A percentile compares a stretch with the other conserved stretches of the same genome.
Evolutionary conservation across 1,139 yeast genomes (phyloP).

Genomic region (Magnusiomyces starmeri): DNA sequence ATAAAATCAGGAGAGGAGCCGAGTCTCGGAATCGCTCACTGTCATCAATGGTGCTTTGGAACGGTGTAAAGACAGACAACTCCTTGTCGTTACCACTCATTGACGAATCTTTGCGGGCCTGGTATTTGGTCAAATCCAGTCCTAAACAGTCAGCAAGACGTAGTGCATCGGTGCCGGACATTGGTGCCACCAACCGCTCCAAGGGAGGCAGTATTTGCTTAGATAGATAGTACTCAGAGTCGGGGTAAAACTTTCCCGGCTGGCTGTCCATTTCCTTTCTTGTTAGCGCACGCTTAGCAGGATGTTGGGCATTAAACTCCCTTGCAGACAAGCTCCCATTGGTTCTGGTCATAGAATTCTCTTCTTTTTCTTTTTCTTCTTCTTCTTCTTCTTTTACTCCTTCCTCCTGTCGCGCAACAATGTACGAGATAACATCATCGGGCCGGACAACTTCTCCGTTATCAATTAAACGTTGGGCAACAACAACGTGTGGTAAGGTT

Average conservation of each 20-base stretch:
- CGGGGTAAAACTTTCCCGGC: slow-evolving; percentile 52
- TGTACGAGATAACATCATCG: slow-evolving; percentile 84
- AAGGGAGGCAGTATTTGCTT: slow-evolving; percentile 89
- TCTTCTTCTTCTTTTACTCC: slow-evolving; percentile 19
- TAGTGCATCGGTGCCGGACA: slow-evolving; percentile 80
- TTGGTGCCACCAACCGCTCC: slow-evolving; percentile 75
- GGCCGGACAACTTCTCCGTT: slow-evolving; percentile 82
- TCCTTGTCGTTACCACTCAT: slow-evolving; percentile 36
- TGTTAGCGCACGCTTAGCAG: slow-evolving; percentile 76
- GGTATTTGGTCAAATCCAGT: slow-evolving; percentile 61
- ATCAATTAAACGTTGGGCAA: slow-evolving; percentile 70
- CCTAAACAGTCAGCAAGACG: slow-evolving; percentile 74
- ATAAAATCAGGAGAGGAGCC: slow-evolving; percentile 47
- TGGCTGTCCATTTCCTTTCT: slow-evolving; percentile 60
- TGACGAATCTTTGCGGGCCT: slow-evolving; percentile 28
- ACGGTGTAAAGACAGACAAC: slow-evolving; percentile 52
- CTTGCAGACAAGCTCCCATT: not conserved
- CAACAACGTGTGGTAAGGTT: slow-evolving; percentile 88
- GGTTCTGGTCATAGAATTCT: no score
- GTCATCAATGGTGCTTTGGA: slow-evolving; percentile 78
- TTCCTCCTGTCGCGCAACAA: slow-evolving; percentile 38
- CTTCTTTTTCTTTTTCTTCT: not conserved
- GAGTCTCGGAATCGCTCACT: slow-evolving; percentile 71
- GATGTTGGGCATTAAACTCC: slow-evolving; percentile 26
- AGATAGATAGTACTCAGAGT: slow-evolving; percentile 70